Conservation (phyloP, 768 basidiomycete species). For the Kwoniella bestiolae region DNA sequence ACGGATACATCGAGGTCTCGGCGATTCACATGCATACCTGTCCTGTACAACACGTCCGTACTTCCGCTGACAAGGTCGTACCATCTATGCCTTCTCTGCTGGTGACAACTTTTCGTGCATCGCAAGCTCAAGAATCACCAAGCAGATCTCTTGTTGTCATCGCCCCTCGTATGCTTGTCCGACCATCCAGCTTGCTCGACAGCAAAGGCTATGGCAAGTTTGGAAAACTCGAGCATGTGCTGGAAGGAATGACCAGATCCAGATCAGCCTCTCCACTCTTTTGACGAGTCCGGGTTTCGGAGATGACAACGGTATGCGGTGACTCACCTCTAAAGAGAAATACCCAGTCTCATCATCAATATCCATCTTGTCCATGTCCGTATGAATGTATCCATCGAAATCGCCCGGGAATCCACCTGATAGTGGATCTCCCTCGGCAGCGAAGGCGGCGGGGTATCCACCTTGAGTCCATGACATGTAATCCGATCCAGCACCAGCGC, state of each 20-base stretch:
- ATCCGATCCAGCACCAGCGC: slow-evolving; percentile 31
- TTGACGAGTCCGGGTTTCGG: no score
- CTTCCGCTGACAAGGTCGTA: no score
- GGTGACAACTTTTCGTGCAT: no score
- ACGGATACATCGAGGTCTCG: no score
- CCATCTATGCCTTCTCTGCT: no score
- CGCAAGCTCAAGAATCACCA: no score
- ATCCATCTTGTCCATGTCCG: slow-evolving; percentile 35
- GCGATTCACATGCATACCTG: no score
- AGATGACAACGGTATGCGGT: neutral
- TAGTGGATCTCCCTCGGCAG: slow-evolving; percentile 32
- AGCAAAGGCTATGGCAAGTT: slow-evolving; percentile 74
- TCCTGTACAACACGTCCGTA: no score
- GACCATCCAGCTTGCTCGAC: slow-evolving; percentile 62
- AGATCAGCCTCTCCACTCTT: no score
- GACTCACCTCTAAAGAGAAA: slow-evolving; percentile 42
- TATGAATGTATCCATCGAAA: slow-evolving; percentile 39
- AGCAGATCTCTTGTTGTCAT: slow-evolving; percentile 18
- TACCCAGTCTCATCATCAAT: slow-evolving; percentile 31
- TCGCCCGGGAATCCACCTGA: slow-evolving; percentile 31
- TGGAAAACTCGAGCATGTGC: slow-evolving; percentile 80
- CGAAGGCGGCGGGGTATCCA: slow-evolving; percentile 40
- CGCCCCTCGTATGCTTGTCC: slow-evolving; percentile 24
- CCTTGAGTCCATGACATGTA: slow-evolving; percentile 38
- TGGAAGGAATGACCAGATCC: slow-evolving; percentile 30